Evolutionary conservation across 306 rosid species (phyloP).

Genomic region (Spatholobus suberectus): DNA sequence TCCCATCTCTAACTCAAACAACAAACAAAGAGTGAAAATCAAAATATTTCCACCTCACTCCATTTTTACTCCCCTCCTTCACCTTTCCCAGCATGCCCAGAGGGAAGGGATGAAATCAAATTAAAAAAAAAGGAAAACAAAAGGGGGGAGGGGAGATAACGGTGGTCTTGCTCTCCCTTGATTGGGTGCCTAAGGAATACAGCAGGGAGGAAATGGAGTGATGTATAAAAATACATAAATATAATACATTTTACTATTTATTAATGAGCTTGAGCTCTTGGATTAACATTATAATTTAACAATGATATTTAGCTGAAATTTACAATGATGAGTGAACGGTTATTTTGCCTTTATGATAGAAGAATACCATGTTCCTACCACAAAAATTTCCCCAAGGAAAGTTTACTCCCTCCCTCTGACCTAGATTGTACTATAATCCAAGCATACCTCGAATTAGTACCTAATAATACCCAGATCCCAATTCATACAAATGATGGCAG

Average conservation of each 20-base stretch:
- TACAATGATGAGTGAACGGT: neutral
- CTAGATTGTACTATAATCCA: neutral
- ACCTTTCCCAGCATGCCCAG: neutral
- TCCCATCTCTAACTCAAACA: neutral
- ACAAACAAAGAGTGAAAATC: conserved; percentile 5
- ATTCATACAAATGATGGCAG: neutral
- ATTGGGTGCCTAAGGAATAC: neutral
- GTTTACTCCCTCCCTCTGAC: neutral
- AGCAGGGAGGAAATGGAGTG: neutral
- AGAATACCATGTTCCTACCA: neutral
- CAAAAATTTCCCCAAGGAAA: neutral
- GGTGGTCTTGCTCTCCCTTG: neutral
- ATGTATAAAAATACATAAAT: neutral
- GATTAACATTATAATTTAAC: neutral
- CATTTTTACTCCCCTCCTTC: neutral
- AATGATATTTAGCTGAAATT: neutral
- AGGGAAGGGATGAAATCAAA: neutral
- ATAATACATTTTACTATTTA: neutral
- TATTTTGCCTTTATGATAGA: conserved; percentile 2
- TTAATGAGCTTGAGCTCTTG: neutral
- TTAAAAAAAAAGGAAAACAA: neutral
- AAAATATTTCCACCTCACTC: conserved; percentile 4
- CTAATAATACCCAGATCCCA: conserved; percentile 14
- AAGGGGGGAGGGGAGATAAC: neutral
- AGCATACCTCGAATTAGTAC: neutral